These are phyloP conservation scores for Penicillium robsamsonii DNA, from an alignment of 495 filamentous ascomycete species.

Conservation along the genomic window DNA sequence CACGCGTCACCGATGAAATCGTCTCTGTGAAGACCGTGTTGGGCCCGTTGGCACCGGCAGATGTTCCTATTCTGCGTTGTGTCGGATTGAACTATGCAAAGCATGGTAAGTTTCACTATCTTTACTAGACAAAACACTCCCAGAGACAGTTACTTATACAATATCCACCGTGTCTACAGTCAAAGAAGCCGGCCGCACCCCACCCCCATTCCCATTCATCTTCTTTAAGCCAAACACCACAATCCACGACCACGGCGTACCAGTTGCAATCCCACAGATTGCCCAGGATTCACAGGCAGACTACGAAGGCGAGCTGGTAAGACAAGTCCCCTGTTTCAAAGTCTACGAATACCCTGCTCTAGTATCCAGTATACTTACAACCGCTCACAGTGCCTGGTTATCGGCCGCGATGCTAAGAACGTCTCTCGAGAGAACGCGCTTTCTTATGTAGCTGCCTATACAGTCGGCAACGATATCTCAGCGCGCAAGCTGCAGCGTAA, in stretches of 20 bases:
- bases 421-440: slow-evolving; percentile 41
- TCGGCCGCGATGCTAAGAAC: slow-evolving; percentile 47
- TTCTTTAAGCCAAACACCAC: slow-evolving; percentile 52
- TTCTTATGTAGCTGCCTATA: slow-evolving; percentile 49
- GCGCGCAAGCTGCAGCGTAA: slow-evolving; percentile 46
- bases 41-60: slow-evolving; percentile 32
- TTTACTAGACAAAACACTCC: neutral
- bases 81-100: slow-evolving; percentile 42
- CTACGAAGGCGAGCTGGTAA: slow-evolving; percentile 54
- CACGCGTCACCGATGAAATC: slow-evolving; percentile 33
- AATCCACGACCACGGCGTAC: slow-evolving; percentile 38
- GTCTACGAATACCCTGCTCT: neutral
- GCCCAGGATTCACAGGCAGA: slow-evolving; percentile 50
- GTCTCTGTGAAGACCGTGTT: slow-evolving; percentile 37
- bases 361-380: neutral
- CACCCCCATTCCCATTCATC: slow-evolving; percentile 48
- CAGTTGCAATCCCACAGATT: slow-evolving; percentile 47
- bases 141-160: neutral
- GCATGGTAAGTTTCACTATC: slow-evolving; percentile 29
- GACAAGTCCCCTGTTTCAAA: neutral
- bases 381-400: slow-evolving; percentile 25
- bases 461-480: slow-evolving; percentile 50
- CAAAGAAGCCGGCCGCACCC: slow-evolving; percentile 46
- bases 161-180: slow-evolving; percentile 28
- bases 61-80: slow-evolving; percentile 40